Percentiles rank a stretch among this genome's conserved stretches.
Conservation (phyloP, 805 yeast genomes). For the Candida michaelii region DNA sequence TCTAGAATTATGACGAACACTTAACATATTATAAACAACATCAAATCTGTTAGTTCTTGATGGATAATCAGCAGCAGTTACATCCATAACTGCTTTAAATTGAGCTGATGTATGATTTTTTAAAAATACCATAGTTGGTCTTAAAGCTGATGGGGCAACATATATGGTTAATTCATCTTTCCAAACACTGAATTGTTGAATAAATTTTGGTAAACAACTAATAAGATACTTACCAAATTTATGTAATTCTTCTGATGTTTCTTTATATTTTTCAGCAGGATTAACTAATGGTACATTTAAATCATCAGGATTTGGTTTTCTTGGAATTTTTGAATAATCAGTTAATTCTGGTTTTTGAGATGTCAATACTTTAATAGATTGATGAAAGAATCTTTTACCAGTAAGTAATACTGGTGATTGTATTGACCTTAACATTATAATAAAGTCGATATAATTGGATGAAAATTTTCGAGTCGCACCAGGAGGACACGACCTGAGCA, state of each 20-base stretch:
- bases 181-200: constrained; percentile 87
- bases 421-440: constrained; percentile 8
- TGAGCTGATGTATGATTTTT: constrained; percentile 79
- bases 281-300: constrained; percentile 56
- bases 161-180: constrained; percentile 80
- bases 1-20: constrained; percentile 81
- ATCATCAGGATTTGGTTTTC: constrained; percentile 30
- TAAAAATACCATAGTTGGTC: constrained; percentile 69
- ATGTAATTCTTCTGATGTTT: constrained; percentile 68
- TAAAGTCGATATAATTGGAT: constrained; percentile 7
- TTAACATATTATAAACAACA: constrained; percentile 78
- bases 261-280: constrained; percentile 75
- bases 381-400: constrained; percentile 9
- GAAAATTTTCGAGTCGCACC: constrained; percentile 8
- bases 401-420: constrained; percentile 3
- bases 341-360: constrained; percentile 26
- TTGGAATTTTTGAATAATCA: constrained; percentile 37
- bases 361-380: constrained; percentile 5
- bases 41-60: constrained; percentile 82
- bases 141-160: constrained; percentile 72
- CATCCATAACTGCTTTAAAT: constrained; percentile 74
- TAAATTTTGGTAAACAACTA: constrained; percentile 75
- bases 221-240: constrained; percentile 78
- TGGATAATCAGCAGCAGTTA: constrained; percentile 87
- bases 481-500: too few relatives aligned